Conservation (phyloP, 345 rosid genomes). For the Populus alba region DNA sequence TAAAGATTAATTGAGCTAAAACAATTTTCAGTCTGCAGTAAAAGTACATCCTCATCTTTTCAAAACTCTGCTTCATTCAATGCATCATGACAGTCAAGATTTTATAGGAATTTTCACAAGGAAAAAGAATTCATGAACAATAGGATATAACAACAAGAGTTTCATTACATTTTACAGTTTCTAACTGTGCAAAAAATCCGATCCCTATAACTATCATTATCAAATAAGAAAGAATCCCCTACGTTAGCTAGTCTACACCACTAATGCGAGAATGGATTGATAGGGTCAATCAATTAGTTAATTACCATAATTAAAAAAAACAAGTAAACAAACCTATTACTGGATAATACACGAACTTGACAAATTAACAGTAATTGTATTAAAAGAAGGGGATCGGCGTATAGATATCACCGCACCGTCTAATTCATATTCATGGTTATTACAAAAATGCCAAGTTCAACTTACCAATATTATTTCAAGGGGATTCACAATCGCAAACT, state of each 20-base stretch:
- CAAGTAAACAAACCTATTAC: no score
- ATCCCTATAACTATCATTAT: not conserved
- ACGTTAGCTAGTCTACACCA: no score
- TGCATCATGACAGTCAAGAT: not conserved
- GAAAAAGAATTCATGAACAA: no score
- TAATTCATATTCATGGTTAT: not conserved
- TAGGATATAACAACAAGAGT: not conserved
- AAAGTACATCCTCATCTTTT: not conserved
- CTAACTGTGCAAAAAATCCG: no score
- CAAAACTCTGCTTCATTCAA: not conserved
- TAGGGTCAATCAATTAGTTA: no score
- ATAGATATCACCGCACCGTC: not conserved
- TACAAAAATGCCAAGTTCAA: not conserved
- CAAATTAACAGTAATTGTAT: no score
- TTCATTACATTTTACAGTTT: not conserved
- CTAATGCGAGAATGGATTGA: no score
- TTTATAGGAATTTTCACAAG: not conserved
- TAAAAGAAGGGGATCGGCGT: not conserved
- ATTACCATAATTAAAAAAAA: no score
- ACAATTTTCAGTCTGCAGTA: not conserved
- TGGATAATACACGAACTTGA: no score
- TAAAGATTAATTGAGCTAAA: slow-evolving; percentile 9
- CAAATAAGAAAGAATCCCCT: not conserved
- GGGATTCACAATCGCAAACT: slow-evolving; percentile 44
- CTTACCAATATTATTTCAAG: slow-evolving; percentile 67